phyloP scores from a whole-genome alignment of 768 basidiomycete genomes.

The Rhodocollybia butyracea region DNA sequence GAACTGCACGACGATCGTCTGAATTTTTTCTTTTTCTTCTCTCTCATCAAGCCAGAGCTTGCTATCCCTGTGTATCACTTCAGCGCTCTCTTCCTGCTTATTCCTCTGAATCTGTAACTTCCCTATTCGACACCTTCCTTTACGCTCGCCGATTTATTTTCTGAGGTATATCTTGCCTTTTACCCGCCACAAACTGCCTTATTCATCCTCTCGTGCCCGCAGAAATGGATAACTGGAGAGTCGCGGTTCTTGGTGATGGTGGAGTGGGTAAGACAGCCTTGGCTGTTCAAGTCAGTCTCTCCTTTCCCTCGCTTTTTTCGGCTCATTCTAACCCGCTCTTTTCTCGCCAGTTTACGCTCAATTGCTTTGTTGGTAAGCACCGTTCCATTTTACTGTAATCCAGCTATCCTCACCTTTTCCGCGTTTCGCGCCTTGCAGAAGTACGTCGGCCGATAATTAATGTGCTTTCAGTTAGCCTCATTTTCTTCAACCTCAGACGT shows the following conservation, averaged over 20 bases:
- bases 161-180: conserved; percentile 19
- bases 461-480: conserved; percentile 12
- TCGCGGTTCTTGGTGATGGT: conserved; percentile 94
- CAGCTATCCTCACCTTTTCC: conserved; percentile 10
- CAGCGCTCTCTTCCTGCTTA: conserved; percentile 19
- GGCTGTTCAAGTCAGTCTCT: conserved; percentile 79
- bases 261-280: conserved; percentile 97
- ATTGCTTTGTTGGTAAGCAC: conserved; percentile 89
- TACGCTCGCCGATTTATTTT: conserved; percentile 30
- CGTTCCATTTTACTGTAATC: conserved; percentile 10
- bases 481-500: conserved; percentile 54
- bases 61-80: conserved; percentile 23
- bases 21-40: conserved; percentile 41
- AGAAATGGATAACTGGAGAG: conserved; percentile 92
- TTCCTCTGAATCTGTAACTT: conserved; percentile 13
- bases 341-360: conserved; percentile 76
- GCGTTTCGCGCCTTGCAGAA: conserved; percentile 38
- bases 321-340: background rate
- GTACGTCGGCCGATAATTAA: conserved; percentile 31
- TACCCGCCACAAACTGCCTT: conserved; percentile 3
- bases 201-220: conserved; percentile 15
- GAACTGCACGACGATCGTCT: conserved; percentile 56
- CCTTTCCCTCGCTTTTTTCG: background rate
- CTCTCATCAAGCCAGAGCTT: conserved; percentile 20
- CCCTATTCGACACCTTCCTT: conserved; percentile 23